These are phyloP conservation scores for Aspergillus sp. DNA, from an alignment of 2,329 filamentous ascomycete genomes.

Conservation along the genomic window DNA sequence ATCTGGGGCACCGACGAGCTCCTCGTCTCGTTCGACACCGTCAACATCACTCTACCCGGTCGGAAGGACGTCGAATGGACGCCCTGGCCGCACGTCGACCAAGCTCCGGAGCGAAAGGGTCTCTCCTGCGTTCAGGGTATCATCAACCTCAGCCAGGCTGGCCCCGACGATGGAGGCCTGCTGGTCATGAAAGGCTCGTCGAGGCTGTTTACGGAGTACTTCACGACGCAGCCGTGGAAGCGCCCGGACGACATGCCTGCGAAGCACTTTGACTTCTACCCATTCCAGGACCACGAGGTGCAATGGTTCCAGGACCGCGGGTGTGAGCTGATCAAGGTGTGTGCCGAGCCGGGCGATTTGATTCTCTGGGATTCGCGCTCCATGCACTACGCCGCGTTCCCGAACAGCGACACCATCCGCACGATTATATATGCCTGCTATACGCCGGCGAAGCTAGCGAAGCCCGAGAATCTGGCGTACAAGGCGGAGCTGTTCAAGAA, in stretches of 20 bases:
- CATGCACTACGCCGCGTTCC: constrained; percentile 15
- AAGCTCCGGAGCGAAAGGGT: constrained; percentile 9
- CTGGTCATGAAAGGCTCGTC: constrained; percentile 13
- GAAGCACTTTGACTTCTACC: constrained; percentile 14
- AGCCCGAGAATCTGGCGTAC: constrained; percentile 2
- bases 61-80: constrained; percentile 22
- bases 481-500: constrained; percentile 14
- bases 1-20: constrained; percentile 35
- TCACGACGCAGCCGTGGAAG: constrained; percentile 10
- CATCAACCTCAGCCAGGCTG: constrained; percentile 13
- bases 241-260: constrained; percentile 5
- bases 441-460: constrained; percentile 10
- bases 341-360: constrained; percentile 16
- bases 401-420: constrained; percentile 13
- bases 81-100: constrained; percentile 12
- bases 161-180: constrained; percentile 18
- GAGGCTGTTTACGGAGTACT: constrained; percentile 14
- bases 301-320: constrained; percentile 16
- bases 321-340: constrained; percentile 17
- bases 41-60: constrained; percentile 43
- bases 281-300: constrained; percentile 12
- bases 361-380: constrained; percentile 20
- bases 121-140: constrained; percentile 15
- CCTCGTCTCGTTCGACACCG: constrained; percentile 22
- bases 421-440: constrained; percentile 15